Conservation (phyloP, 2,329 filamentous ascomycete genomes). For the Aspergillaceae sp. region DNA sequence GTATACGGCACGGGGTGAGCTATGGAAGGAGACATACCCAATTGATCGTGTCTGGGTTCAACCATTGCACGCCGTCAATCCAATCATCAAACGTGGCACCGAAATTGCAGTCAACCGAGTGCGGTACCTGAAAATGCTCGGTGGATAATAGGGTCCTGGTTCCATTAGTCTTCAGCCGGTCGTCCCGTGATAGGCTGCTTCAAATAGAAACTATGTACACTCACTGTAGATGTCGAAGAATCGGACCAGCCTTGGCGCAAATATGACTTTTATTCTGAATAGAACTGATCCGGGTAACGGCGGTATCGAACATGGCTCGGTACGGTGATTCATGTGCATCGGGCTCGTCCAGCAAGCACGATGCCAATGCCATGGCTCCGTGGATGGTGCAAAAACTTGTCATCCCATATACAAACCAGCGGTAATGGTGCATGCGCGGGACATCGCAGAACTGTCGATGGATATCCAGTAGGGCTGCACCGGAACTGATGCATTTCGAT, state of each 20-base stretch:
- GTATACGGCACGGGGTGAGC: neutral
- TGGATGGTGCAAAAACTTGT: constrained; percentile 20
- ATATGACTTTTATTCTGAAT: constrained; percentile 1
- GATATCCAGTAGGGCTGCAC: constrained; percentile 13
- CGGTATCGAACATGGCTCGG: neutral
- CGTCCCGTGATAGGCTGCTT: too few relatives aligned
- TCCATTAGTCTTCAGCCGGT: neutral
- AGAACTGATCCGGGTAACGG: neutral
- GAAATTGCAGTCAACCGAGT: neutral
- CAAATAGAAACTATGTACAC: neutral
- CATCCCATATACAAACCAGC: constrained; percentile 19
- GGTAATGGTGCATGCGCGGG: constrained; percentile 13
- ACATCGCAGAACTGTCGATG: constrained; percentile 14
- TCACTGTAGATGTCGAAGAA: constrained; percentile 4
- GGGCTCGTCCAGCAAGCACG: constrained; percentile 8
- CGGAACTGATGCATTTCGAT: constrained; percentile 14
- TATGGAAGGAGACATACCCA: neutral
- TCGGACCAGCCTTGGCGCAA: constrained; percentile 2
- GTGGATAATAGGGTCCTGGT: neutral
- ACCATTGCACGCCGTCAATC: constrained; percentile 2
- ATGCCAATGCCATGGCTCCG: constrained; percentile 16
- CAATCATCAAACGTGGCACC: constrained; percentile 2
- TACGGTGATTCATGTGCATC: neutral
- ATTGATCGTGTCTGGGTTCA: constrained; percentile 2
- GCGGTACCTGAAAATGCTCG: neutral